phyloP scores from a whole-genome alignment of 257 asterid species.

The Solanum sparsipilum region DNA sequence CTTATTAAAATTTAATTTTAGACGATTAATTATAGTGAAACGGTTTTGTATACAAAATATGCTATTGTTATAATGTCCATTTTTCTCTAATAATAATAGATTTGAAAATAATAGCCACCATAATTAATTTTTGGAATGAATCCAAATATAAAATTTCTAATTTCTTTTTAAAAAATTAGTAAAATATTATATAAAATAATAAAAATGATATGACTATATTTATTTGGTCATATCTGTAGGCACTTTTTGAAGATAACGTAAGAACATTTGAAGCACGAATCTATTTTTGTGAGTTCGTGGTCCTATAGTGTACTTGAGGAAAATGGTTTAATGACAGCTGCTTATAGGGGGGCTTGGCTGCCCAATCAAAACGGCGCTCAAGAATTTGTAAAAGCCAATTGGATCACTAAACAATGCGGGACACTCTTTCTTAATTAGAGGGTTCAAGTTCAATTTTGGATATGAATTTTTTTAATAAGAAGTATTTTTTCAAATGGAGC shows the following conservation, averaged over 20 bases:
- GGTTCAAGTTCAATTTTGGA: not conserved
- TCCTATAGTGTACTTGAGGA: not conserved
- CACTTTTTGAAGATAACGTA: not conserved
- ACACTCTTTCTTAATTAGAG: not conserved
- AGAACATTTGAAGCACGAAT: not conserved
- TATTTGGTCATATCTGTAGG: not conserved
- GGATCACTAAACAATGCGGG: not conserved
- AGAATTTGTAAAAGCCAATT: not conserved
- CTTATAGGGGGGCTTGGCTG: not conserved
- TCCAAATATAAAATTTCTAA: not conserved
- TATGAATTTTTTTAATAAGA: too few species aligned
- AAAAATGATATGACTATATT: not conserved
- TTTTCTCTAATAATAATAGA: not conserved
- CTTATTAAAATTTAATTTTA: not conserved
- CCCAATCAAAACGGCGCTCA: not conserved
- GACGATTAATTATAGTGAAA: not conserved
- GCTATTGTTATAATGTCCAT: not conserved
- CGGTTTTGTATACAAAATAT: not conserved
- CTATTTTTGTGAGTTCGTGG: not conserved
- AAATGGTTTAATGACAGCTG: not conserved
- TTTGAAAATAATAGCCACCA: not conserved
- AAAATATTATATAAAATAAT: not conserved
- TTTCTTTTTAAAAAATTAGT: not conserved
- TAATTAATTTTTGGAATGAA: not conserved
- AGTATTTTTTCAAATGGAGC: not conserved